Conservation (phyloP, 805 yeast genomes). For the Candida corydali region DNA sequence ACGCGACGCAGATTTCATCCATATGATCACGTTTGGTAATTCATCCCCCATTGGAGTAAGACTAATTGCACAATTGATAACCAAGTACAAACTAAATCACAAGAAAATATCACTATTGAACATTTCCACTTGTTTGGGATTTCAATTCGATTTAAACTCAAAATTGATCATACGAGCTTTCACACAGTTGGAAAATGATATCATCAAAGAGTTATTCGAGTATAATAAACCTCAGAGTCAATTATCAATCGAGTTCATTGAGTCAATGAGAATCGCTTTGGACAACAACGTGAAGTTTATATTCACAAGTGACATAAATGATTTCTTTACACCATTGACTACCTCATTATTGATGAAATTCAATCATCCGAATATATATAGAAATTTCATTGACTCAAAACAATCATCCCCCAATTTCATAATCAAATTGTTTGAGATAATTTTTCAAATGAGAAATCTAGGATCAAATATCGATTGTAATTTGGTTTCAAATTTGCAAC, state of each 20-base stretch:
- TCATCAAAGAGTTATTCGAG: constrained; percentile 33
- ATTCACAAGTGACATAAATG: constrained; percentile 28
- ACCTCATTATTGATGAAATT: constrained; percentile 26
- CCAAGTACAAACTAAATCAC: background rate
- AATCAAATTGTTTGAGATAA: constrained; percentile 20
- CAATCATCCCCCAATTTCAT: constrained; percentile 24
- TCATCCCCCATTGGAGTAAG: constrained; percentile 31
- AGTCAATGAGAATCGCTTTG: constrained; percentile 14
- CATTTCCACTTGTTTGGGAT: constrained; percentile 35
- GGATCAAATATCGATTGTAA: constrained; percentile 29
- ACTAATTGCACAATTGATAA: constrained; percentile 18
- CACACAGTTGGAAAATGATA: constrained; percentile 30
- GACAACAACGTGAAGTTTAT: constrained; percentile 30
- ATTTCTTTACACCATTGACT: constrained; percentile 29
- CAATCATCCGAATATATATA: constrained; percentile 35
- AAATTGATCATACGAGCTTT: constrained; percentile 37
- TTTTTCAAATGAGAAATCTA: constrained; percentile 29
- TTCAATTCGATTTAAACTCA: constrained; percentile 26
- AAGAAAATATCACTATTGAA: constrained; percentile 29
- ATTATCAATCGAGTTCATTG: constrained; percentile 15
- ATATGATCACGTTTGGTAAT: constrained; percentile 29
- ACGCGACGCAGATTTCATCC: constrained; percentile 27
- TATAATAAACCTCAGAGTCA: constrained; percentile 20
- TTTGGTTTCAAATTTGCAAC: constrained; percentile 24
- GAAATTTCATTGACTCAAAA: constrained; percentile 16